phyloP scores from a whole-genome alignment of 495 filamentous ascomycete genomes.

The Penicilliopsis zonata region DNA sequence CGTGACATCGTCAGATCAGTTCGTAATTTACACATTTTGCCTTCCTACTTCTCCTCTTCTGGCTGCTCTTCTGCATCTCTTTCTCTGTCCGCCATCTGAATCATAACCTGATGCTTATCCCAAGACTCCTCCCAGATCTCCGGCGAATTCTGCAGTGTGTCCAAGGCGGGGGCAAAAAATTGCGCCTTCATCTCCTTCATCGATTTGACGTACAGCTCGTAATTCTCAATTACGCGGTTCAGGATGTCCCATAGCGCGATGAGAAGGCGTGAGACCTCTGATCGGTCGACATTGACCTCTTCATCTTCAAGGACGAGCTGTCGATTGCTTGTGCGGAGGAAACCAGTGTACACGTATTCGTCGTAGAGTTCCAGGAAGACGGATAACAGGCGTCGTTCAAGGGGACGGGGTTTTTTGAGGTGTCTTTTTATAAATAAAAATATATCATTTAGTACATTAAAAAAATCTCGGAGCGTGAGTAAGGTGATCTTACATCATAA shows the following conservation, averaged over 20 bases:
- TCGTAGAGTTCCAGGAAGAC: constrained; percentile 16
- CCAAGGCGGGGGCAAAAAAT: constrained; percentile 10
- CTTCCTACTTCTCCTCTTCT: no score
- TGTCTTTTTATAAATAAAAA: constrained; percentile 5
- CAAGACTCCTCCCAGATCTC: constrained; percentile 6
- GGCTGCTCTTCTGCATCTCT: no score
- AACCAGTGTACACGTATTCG: constrained; percentile 15
- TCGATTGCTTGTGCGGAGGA: constrained; percentile 8
- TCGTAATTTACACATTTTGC: no score
- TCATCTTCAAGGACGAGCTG: constrained; percentile 7
- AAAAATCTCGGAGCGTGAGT: background rate
- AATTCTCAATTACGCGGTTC: constrained; percentile 9
- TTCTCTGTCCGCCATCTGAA: background rate
- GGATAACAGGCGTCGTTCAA: constrained; percentile 13
- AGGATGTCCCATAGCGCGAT: constrained; percentile 12
- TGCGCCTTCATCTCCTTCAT: constrained; percentile 5
- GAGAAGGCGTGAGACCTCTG: constrained; percentile 6
- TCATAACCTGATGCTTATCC: constrained; percentile 1
- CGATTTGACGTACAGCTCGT: constrained; percentile 5
- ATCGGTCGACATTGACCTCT: constrained; percentile 3
- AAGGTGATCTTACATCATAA: constrained; percentile 10
- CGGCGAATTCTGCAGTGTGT: constrained; percentile 3
- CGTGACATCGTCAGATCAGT: no score
- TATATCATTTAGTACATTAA: background rate
- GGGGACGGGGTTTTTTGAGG: constrained; percentile 10